These are phyloP conservation scores for Lecanosticta acicola DNA, from an alignment of 2,329 filamentous ascomycete genomes.

Conservation along the genomic window DNA sequence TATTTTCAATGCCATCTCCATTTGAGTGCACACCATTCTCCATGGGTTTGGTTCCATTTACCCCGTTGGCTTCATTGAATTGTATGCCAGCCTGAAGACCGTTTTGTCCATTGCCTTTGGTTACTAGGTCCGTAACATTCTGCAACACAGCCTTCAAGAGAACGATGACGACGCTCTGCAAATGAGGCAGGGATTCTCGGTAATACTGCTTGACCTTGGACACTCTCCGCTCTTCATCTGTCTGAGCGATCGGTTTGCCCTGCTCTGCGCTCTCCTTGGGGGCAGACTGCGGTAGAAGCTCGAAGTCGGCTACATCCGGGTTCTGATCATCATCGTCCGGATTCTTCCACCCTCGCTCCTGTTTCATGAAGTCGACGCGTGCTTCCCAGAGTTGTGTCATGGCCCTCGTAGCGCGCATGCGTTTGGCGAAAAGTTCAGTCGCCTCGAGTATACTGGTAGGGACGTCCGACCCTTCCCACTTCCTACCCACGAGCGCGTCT, in stretches of 20 bases:
- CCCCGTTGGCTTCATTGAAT: slow-evolving; percentile 30
- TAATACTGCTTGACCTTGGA: slow-evolving; percentile 74
- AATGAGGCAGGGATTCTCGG: slow-evolving; percentile 67
- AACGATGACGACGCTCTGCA: slow-evolving; percentile 91
- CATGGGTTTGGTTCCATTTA: slow-evolving; percentile 31
- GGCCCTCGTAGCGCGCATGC: slow-evolving; percentile 85
- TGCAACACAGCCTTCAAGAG: slow-evolving; percentile 80
- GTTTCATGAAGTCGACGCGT: slow-evolving; percentile 83
- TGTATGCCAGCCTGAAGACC: slow-evolving; percentile 45
- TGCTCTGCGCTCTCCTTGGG: slow-evolving; percentile 32
- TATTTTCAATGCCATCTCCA: slow-evolving; percentile 25
- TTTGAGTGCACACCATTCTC: slow-evolving; percentile 34
- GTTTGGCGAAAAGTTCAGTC: slow-evolving; percentile 80
- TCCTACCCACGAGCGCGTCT: slow-evolving; percentile 71
- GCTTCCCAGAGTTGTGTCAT: slow-evolving; percentile 95
- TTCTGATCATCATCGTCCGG: slow-evolving; percentile 32
- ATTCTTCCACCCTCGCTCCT: slow-evolving; percentile 79
- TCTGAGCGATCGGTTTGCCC: slow-evolving; percentile 22
- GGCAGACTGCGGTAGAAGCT: slow-evolving; percentile 20
- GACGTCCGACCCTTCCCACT: slow-evolving; percentile 90
- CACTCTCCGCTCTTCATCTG: slow-evolving; percentile 25
- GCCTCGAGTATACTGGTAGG: slow-evolving; percentile 93
- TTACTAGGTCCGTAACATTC: slow-evolving; percentile 79
- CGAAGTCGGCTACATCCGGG: slow-evolving; percentile 32
- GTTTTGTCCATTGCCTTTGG: slow-evolving; percentile 49